These are phyloP conservation scores for Calocera cornea DNA, from an alignment of 768 basidiomycete genomes.

Conservation along the genomic window DNA sequence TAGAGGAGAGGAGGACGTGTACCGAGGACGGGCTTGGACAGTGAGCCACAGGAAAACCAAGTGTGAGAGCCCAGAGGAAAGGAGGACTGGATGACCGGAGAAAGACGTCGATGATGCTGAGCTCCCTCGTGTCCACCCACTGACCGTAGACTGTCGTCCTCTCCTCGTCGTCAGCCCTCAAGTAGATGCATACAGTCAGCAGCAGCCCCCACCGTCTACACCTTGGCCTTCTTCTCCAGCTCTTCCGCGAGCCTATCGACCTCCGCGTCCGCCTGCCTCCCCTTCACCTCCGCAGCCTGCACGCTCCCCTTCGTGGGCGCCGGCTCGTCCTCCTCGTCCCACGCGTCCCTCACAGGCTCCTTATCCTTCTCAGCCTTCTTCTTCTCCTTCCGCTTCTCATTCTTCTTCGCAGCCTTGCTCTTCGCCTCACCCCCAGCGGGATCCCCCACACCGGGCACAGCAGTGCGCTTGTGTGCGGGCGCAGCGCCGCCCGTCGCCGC, in stretches of 20 bases:
- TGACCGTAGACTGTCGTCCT: too few species aligned
- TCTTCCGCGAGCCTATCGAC: slow-evolving; percentile 34
- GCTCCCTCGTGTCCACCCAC: too few species aligned
- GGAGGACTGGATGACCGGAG: too few species aligned
- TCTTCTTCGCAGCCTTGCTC: slow-evolving; percentile 51
- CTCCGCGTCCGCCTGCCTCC: slow-evolving; percentile 1
- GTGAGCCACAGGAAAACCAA: too few species aligned
- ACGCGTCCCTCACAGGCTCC: slow-evolving; percentile 15
- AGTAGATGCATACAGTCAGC: slow-evolving; percentile 23
- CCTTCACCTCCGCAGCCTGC: slow-evolving; percentile 13
- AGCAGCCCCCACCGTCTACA: slow-evolving; percentile 20
- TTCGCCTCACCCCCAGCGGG: slow-evolving; percentile 27
- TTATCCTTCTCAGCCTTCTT: slow-evolving; percentile 16
- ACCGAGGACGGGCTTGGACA: not conserved
- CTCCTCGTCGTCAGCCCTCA: too few species aligned
- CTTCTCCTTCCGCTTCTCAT: slow-evolving; percentile 51
- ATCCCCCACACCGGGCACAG: slow-evolving; percentile 7
- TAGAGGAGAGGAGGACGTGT: not conserved
- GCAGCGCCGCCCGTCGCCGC: slow-evolving; percentile 5
- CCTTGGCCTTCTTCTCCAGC: slow-evolving; percentile 32
- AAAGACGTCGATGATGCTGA: too few species aligned
- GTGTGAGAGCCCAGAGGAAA: too few species aligned
- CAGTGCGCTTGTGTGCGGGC: too few species aligned
- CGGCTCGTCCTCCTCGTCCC: slow-evolving; percentile 14
- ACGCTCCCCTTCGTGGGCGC: slow-evolving; percentile 12